Percentiles rank a stretch among this genome's conserved stretches.
phyloP scores from a whole-genome alignment of 139 green algal genomes.

The Pleodorina starrii region DNA sequence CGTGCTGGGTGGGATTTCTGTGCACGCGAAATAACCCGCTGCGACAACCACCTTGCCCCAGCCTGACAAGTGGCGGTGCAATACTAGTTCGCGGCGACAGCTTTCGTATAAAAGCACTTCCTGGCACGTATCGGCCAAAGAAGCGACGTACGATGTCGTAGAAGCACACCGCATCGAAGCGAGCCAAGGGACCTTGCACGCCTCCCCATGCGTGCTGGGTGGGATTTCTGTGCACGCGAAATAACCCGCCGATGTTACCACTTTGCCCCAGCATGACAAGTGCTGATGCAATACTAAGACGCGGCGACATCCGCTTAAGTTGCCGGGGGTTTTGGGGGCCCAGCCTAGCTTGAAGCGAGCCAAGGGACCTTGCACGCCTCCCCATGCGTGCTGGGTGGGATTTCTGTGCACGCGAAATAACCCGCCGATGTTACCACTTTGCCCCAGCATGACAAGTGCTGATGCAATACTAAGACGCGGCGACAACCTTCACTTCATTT shows the following conservation, averaged over 20 bases:
- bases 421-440: constrained; percentile 11
- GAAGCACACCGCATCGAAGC: not conserved
- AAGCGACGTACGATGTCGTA: too few relatives aligned
- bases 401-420: constrained; percentile 40
- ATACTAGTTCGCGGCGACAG: not conserved
- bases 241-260: constrained; percentile 33
- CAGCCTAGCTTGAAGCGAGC: not conserved
- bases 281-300: constrained; percentile 35
- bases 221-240: constrained; percentile 45
- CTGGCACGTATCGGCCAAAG: too few relatives aligned
- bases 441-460: not conserved
- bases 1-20: constrained; percentile 33
- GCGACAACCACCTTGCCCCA: constrained; percentile 21
- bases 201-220: constrained; percentile 31
- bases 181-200: constrained; percentile 43
- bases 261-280: not conserved
- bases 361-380: constrained; percentile 36
- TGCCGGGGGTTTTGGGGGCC: too few relatives aligned
- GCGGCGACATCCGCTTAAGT: not conserved
- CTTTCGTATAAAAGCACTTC: not conserved
- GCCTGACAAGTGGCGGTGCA: not conserved
- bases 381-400: constrained; percentile 39
- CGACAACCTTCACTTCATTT: not conserved
- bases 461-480: constrained; percentile 18
- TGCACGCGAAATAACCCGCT: constrained; percentile 32